Conservation (phyloP, 345 rosid genomes). For the Citrus glauca region DNA sequence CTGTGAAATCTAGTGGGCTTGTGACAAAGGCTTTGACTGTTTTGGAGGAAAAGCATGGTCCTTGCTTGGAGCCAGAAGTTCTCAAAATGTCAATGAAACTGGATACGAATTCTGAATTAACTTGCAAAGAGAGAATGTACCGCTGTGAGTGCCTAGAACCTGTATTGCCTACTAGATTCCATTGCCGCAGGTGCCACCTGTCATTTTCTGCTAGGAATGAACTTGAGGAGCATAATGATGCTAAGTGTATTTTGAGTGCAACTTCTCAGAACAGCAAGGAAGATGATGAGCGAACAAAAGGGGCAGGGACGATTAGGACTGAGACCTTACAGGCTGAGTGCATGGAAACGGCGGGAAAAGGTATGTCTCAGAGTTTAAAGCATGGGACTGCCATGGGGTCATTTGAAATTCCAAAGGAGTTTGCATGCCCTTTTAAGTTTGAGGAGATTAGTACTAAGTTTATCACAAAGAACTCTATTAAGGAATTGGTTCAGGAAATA, state of each 20-base stretch:
- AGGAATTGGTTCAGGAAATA: slow-evolving; percentile 34
- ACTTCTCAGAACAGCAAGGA: slow-evolving; percentile 5
- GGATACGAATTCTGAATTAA: slow-evolving; percentile 2
- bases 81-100: not conserved
- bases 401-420: slow-evolving; percentile 11
- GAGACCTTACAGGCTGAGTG: slow-evolving; percentile 12
- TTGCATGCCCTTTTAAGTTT: slow-evolving; percentile 22
- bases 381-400: slow-evolving; percentile 10
- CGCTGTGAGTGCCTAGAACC: slow-evolving; percentile 35
- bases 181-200: slow-evolving; percentile 29
- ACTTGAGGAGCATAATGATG: slow-evolving; percentile 24
- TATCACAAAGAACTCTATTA: slow-evolving; percentile 22
- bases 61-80: slow-evolving; percentile 14
- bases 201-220: slow-evolving; percentile 22
- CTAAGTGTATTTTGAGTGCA: slow-evolving; percentile 20
- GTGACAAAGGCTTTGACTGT: slow-evolving; percentile 20
- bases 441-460: slow-evolving; percentile 33
- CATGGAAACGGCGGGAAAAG: not conserved
- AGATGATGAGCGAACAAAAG: slow-evolving; percentile 1
- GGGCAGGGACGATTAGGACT: not conserved
- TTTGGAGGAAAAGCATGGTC: slow-evolving; percentile 29
- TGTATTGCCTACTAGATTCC: slow-evolving; percentile 30
- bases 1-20: slow-evolving; percentile 6
- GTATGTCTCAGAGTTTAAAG: not conserved
- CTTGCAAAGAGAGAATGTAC: slow-evolving; percentile 8